Percentiles rank a stretch among this genome's conserved stretches.
Evolutionary conservation across 2,329 filamentous ascomycete species (phyloP).

Genomic region (Chaetoscypha palmicola): DNA sequence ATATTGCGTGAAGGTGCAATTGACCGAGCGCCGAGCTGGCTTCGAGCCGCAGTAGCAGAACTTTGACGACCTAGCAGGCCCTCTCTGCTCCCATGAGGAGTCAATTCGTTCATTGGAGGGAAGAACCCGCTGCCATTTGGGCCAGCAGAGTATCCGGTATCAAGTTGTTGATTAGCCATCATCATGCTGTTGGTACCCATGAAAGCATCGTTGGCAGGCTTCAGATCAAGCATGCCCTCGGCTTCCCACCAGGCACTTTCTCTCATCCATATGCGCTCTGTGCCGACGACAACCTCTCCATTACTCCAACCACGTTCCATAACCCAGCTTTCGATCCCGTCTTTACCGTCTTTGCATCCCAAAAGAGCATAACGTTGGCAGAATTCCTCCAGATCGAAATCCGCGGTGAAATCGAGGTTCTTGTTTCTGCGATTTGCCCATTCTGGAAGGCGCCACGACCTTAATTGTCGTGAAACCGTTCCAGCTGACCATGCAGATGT

Average conservation of each 20-base stretch:
- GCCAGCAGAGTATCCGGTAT: conserved; percentile 61
- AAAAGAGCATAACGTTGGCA: conserved; percentile 71
- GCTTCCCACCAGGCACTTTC: conserved; percentile 97
- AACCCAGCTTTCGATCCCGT: conserved; percentile 91
- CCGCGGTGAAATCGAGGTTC: conserved; percentile 88
- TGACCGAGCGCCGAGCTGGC: conserved; percentile 49
- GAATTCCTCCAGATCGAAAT: conserved; percentile 94
- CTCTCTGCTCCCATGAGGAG: conserved; percentile 62
- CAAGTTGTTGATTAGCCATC: conserved; percentile 53
- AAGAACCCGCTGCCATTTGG: conserved; percentile 62
- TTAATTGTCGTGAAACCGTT: conserved; percentile 83
- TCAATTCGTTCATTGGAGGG: conserved; percentile 52
- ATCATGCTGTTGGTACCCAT: conserved; percentile 40
- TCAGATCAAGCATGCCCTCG: conserved; percentile 89
- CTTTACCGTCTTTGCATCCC: conserved; percentile 81
- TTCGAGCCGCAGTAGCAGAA: conserved; percentile 36
- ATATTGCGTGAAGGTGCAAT: conserved; percentile 52
- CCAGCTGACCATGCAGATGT: conserved; percentile 91
- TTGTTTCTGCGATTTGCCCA: conserved; percentile 94
- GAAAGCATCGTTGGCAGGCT: conserved; percentile 36
- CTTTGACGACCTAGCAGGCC: conserved; percentile 47
- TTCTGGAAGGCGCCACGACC: conserved; percentile 87
- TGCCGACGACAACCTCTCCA: conserved; percentile 85
- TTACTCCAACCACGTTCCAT: conserved; percentile 97
- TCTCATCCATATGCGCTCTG: conserved; percentile 90